Base-by-base conservation (phyloP, 306 rosid genomes). In the Astragalus membranaceus region DNA sequence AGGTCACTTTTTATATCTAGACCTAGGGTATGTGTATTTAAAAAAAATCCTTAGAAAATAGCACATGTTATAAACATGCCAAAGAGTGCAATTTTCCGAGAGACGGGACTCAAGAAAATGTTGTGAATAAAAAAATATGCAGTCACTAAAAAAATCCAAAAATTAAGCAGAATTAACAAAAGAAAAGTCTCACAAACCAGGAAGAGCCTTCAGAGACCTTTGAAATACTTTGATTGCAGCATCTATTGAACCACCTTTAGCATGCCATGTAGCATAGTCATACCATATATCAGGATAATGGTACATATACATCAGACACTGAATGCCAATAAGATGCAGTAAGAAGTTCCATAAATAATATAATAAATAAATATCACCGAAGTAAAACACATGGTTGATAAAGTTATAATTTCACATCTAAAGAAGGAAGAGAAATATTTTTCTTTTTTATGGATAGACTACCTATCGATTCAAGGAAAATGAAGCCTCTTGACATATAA, bases 221-320 rank as follows among this genome's bases (percentile, higher is more conserved):
- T 90, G 98, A 83, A 94, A 90, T 44, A 94, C 90, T 88, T 94
- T 94, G 81, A 88, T 83, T 78, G 98, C 98, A 56, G 97, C 86
- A 80, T 94, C 98, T 79, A 87, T 73, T 7, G 89, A 87, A 77
- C 97, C 97, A 83, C 84, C 75, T 85, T 85, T 90, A 78, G 97
- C 96, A 87, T 85, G 97, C 98, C 97, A 94, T 74, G 81, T 85
- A 39, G 97, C 98, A 83, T 87, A 90, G 85, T 94, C 97, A 63
- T 88, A 88, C 97, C 98, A 94, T 81, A 88, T 72, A 81, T 94
- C 98, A 78, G 97, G 91, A 84, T 90, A 90, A 80, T 94, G 98
- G 87, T 90, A 88, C 75, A 94, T 75, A 83, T 87, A 86, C 98
- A 94, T 94, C 81, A 94, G 87, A 84, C 95, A 90, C 98, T 94